Base-by-base conservation (phyloP, 345 rosid genomes). In the Populus davidiana region DNA sequence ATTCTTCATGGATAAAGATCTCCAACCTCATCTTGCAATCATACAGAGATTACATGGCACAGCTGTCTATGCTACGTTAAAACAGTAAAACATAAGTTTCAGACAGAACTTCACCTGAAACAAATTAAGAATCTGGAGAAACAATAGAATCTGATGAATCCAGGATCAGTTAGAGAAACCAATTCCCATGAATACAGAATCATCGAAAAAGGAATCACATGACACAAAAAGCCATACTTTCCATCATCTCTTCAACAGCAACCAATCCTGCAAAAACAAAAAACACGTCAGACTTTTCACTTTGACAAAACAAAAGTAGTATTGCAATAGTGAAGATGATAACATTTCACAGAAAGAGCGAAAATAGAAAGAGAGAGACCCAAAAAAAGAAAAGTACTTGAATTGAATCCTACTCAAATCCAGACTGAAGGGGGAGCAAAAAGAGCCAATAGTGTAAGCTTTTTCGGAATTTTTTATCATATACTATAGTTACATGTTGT, bases 81-180 rank as follows among this genome's bases (percentile, higher is more conserved):
- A 75, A 47, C 6, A 47, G 14, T 52, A 13, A 38, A n/a, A 50
- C 33, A 9, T 1, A 5, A 61, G 80, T 5, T 52, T 36, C 49
- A 47, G 59, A 7, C 64, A 71, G 72, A 64, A 75, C 50, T 75
- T 86, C 38, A 82, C 87, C 86, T 39, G 75, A 73, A 75, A 86
- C 43, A 47, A 78, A 70, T 66, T 54, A 84, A 79, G 79, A 84
- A 77, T 84, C 81, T 74, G 86, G 85, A 78, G 84, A 85, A 79
- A 80, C 72, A 77, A 73, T 1, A 80, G 85, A 85, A 83, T 69
- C 83, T 76, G 83, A 79, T 67, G 81, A 83, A 79, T 82, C 77
- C 71, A 72, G 77, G 52, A 87, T 80, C 88, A 86, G 85, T 67
- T 65, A 75, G 79, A 82, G 77, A 66, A 81, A 67, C 79, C 70